phyloP scores from a whole-genome alignment of 2,329 filamentous ascomycete species.

The Neonectria magnoliae region DNA sequence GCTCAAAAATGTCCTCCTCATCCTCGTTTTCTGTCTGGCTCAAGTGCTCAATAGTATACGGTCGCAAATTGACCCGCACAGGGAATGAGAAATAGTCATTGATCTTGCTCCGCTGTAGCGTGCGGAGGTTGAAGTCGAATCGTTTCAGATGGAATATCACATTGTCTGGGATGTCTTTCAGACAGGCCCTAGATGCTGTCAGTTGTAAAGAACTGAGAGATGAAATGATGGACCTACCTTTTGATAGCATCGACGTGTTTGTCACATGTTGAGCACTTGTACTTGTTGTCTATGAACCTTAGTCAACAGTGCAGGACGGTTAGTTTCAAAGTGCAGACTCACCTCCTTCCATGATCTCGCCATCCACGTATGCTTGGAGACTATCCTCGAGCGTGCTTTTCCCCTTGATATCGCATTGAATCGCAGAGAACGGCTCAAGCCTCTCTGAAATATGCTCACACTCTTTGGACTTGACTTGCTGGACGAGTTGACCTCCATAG shows the following conservation, averaged over 20 bases:
- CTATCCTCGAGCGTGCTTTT: slow-evolving; percentile 87
- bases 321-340: slow-evolving; percentile 38
- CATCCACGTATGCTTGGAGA: slow-evolving; percentile 92
- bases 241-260: slow-evolving; percentile 93
- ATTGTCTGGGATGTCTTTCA: slow-evolving; percentile 93
- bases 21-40: slow-evolving; percentile 66
- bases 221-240: slow-evolving; percentile 58
- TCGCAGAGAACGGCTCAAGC: slow-evolving; percentile 89
- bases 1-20: slow-evolving; percentile 82
- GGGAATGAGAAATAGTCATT: slow-evolving; percentile 96
- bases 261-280: slow-evolving; percentile 92
- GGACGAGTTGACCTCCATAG: slow-evolving; percentile 90
- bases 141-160: slow-evolving; percentile 94
- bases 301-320: slow-evolving; percentile 18
- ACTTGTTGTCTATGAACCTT: slow-evolving; percentile 84
- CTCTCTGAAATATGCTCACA: slow-evolving; percentile 93
- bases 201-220: neutral
- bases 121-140: slow-evolving; percentile 82
- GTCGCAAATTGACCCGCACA: slow-evolving; percentile 81
- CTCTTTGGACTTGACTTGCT: slow-evolving; percentile 95
- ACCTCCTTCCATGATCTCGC: slow-evolving; percentile 94
- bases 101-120: slow-evolving; percentile 87
- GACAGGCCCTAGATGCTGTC: slow-evolving; percentile 71
- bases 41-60: slow-evolving; percentile 88
- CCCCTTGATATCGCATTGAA: slow-evolving; percentile 96